These are phyloP conservation scores for Gaultheria prostrata DNA, from an alignment of 148 eudicot species.

Conservation along the genomic window DNA sequence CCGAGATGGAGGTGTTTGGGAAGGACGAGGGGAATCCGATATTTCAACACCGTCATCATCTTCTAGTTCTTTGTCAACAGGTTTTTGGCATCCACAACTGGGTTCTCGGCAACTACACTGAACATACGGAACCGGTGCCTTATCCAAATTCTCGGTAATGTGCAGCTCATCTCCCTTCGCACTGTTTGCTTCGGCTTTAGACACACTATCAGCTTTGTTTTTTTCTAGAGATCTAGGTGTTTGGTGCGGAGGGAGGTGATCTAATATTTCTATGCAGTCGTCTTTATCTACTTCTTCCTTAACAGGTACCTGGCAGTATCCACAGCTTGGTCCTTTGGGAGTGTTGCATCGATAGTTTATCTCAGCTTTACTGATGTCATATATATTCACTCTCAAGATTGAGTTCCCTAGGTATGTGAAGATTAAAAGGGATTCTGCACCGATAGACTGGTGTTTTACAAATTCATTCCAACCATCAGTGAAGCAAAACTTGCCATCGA, in stretches of 20 bases:
- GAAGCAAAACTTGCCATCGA: constrained; percentile 32
- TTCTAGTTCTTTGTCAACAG: background rate
- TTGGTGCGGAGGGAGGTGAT: background rate
- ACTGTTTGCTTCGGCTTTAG: background rate
- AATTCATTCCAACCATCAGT: constrained; percentile 44
- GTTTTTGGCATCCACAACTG: background rate
- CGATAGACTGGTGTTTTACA: constrained; percentile 31
- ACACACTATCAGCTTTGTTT: background rate
- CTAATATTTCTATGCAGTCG: background rate
- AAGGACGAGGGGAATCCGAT: background rate
- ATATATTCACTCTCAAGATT: constrained; percentile 37
- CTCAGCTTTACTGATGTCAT: constrained; percentile 35
- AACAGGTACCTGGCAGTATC: background rate
- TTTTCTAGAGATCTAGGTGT: background rate
- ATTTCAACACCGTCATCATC: background rate
- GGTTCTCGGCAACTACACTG: background rate
- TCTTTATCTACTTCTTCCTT: constrained; percentile 12
- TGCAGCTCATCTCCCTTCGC: background rate
- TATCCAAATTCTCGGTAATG: background rate
- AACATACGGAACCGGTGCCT: background rate
- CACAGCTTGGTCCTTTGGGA: background rate
- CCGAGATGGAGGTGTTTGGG: background rate
- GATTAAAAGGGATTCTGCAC: constrained; percentile 32
- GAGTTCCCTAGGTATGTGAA: constrained; percentile 40
- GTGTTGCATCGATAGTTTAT: constrained; percentile 28